phyloP scores from a whole-genome alignment of 257 asterid genomes.

The Datura wrightii region DNA sequence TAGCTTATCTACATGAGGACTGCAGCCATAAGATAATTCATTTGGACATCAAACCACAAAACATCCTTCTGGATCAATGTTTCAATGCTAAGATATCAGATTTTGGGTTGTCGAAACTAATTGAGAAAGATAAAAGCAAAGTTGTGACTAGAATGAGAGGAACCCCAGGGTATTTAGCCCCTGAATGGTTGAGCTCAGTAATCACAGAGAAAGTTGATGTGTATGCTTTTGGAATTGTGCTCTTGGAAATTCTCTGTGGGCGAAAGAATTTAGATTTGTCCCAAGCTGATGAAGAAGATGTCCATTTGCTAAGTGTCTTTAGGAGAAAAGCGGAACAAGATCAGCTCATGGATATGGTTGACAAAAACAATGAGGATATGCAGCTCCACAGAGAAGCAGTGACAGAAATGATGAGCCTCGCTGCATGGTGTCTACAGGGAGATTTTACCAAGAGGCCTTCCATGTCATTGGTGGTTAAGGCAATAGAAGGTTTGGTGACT shows the following conservation, averaged over 20 bases:
- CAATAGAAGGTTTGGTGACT: slow-evolving; percentile 32
- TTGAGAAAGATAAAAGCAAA: slow-evolving; percentile 37
- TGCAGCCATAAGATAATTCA: slow-evolving; percentile 1
- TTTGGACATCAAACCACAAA: slow-evolving; percentile 6
- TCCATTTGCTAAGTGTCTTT: slow-evolving; percentile 34
- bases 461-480: slow-evolving; percentile 41
- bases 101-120: slow-evolving; percentile 40
- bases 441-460: slow-evolving; percentile 38
- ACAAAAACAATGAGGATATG: slow-evolving; percentile 34
- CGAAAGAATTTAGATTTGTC: slow-evolving; percentile 33
- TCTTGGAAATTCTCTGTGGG: slow-evolving; percentile 38
- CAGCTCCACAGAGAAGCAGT: slow-evolving; percentile 19
- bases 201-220: slow-evolving; percentile 41
- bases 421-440: slow-evolving; percentile 39
- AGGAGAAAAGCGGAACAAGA: slow-evolving; percentile 34
- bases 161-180: slow-evolving; percentile 28
- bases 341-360: slow-evolving; percentile 30
- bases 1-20: slow-evolving; percentile 41
- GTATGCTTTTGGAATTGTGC: slow-evolving; percentile 38
- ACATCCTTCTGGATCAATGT: not conserved
- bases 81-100: slow-evolving; percentile 42
- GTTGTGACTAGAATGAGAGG: slow-evolving; percentile 40
- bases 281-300: slow-evolving; percentile 29
- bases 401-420: slow-evolving; percentile 27
- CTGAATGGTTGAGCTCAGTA: not conserved